Evolutionary conservation across 1,139 yeast genomes (phyloP), one percentile per base, ranked within the genome.

Genomic region (Entelexis paramagnoliae): DNA sequence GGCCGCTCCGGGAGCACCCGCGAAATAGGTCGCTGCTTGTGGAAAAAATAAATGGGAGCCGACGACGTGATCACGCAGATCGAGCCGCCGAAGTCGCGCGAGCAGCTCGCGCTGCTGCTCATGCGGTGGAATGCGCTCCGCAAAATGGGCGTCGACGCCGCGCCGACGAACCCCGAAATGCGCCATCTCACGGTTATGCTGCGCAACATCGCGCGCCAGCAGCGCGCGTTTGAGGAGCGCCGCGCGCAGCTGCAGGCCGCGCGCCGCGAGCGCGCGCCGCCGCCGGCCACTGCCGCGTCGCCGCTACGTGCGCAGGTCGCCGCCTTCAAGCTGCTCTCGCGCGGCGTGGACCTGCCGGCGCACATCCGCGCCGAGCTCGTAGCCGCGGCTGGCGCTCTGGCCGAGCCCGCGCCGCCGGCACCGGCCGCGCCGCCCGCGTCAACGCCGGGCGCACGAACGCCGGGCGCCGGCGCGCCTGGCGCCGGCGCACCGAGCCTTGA

Each of bases 261-360:
- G 28, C 48, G 48, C 24, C 45, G 35, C 35, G 28, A 19, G 28
- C 20, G 29, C 26, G 26, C 29, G n/a, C 14, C 35, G 20, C 24
- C 22, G 6, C 20, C 30, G 19, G 28, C 28, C 28, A 8, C 28
- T 8, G 28, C 28, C n/a, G n/a, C n/a, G n/a, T n/a, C n/a, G n/a
- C n/a, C n/a, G 28, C 28, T 24, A 8, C 28, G 28, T 8, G 75
- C 78, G 50, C 97, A 89, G 66, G 68, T 91, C 28, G 71, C 80
- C 29, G 86, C 93, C 0, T 77, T 86, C 59, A 88, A 88, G 64
- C 66, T 88, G 33, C 70, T 91, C 50, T 77, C 94, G 1, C 82
- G 78, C 58, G 94, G 88, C 64, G 63, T 86, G 58, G 93, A 85
- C 62, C 66, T 93, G 47, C 94, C 96, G 2, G 64, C 59, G 6